Conservation (phyloP, 2,329 filamentous ascomycete species). For the Aspergillus fumigatus region DNA sequence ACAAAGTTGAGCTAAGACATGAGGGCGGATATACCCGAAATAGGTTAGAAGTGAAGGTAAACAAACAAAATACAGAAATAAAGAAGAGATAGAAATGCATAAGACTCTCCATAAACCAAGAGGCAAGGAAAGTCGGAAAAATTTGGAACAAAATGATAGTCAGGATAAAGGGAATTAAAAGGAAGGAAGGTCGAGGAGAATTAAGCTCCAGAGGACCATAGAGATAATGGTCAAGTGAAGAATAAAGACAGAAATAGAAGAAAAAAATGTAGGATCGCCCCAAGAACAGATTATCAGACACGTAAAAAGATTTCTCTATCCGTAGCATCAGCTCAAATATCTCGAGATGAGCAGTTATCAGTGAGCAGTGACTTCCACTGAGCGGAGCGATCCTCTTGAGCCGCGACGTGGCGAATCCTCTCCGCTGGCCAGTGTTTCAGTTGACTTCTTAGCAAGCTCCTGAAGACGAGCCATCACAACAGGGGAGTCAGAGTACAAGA, state of each 20-base stretch:
- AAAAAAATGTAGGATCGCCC: neutral
- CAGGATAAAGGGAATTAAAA: neutral
- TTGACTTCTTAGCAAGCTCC: conserved; percentile 35
- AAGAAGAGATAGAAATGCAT: neutral
- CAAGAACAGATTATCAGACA: neutral
- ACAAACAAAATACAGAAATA: neutral
- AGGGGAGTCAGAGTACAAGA: conserved; percentile 48
- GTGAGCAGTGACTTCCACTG: neutral
- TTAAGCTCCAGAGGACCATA: neutral
- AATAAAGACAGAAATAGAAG: neutral
- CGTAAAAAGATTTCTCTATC: neutral
- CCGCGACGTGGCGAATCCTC: conserved; percentile 8
- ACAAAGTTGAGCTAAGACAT: neutral
- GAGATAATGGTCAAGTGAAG: neutral
- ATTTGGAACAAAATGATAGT: neutral
- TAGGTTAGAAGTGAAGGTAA: neutral
- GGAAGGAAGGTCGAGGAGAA: neutral
- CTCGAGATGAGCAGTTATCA: neutral
- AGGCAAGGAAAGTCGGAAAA: neutral
- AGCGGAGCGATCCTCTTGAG: conserved; percentile 12
- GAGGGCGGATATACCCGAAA: neutral
- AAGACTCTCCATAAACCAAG: conserved; percentile 3
- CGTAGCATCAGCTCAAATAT: neutral
- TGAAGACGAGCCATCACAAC: conserved; percentile 36
- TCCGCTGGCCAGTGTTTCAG: conserved; percentile 10